Conservation (phyloP, 306 rosid genomes). For the Comarum palustre region DNA sequence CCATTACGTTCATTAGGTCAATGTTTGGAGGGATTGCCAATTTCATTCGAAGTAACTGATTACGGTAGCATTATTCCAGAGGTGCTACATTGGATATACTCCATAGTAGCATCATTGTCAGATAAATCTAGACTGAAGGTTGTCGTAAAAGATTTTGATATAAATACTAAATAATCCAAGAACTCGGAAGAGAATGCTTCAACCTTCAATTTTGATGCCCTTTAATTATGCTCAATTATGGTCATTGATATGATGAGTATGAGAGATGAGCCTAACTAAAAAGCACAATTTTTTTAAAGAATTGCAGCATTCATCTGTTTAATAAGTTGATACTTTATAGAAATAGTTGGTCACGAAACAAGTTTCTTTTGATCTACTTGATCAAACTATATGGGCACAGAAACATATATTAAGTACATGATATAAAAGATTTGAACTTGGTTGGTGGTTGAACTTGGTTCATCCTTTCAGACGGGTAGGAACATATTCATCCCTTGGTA, state of each 20-base stretch:
- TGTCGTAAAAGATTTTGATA: slow-evolving; percentile 28
- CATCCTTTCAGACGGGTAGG: background rate
- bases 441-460: background rate
- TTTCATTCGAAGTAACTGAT: slow-evolving; percentile 35
- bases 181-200: slow-evolving; percentile 20
- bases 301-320: background rate
- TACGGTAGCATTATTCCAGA: slow-evolving; percentile 36
- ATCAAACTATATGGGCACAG: slow-evolving; percentile 7
- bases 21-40: slow-evolving; percentile 45
- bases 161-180: slow-evolving; percentile 20
- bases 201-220: slow-evolving; percentile 2
- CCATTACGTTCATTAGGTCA: slow-evolving; percentile 35
- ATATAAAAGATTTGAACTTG: background rate
- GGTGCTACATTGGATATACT: slow-evolving; percentile 32
- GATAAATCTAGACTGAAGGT: slow-evolving; percentile 27
- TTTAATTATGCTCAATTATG: slow-evolving; percentile 2
- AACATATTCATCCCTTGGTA: background rate
- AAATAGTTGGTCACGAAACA: slow-evolving; percentile 2
- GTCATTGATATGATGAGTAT: slow-evolving; percentile 2
- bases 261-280: background rate
- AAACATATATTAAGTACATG: background rate
- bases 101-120: slow-evolving; percentile 21
- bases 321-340: background rate
- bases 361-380: slow-evolving; percentile 3
- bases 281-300: slow-evolving; percentile 1